These are phyloP conservation scores for Thyridium curvatum DNA, from an alignment of 2,329 filamentous ascomycete species.

Conservation along the genomic window DNA sequence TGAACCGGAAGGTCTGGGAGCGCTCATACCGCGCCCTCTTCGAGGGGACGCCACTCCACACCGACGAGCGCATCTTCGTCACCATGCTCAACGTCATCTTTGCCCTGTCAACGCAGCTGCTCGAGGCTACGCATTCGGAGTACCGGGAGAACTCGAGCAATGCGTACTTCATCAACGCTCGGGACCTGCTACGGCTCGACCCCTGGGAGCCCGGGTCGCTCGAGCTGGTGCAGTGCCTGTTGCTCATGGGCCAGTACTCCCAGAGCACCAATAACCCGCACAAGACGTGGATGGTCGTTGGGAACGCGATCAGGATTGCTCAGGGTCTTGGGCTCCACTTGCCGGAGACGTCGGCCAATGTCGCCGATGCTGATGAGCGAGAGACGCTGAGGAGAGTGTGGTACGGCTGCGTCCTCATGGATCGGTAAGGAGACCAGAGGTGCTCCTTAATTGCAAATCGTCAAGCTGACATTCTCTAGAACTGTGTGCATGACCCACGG, in stretches of 20 bases:
- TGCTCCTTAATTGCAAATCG: not conserved
- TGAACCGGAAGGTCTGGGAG: slow-evolving; percentile 29
- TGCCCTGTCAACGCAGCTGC: slow-evolving; percentile 35
- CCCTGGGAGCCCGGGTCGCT: slow-evolving; percentile 34
- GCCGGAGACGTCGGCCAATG: slow-evolving; percentile 24
- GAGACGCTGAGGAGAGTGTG: slow-evolving; percentile 23
- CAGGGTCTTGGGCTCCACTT: slow-evolving; percentile 39
- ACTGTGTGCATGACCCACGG: slow-evolving; percentile 25
- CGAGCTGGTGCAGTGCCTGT: slow-evolving; percentile 36
- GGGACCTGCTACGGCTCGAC: slow-evolving; percentile 32
- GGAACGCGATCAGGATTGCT: slow-evolving; percentile 37
- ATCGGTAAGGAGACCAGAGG: slow-evolving; percentile 18
- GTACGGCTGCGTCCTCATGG: slow-evolving; percentile 31
- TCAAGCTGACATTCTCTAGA: not conserved
- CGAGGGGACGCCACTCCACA: slow-evolving; percentile 24
- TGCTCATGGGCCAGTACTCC: slow-evolving; percentile 40
- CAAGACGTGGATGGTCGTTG: slow-evolving; percentile 43
- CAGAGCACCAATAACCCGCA: slow-evolving; percentile 40
- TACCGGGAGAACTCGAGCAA: slow-evolving; percentile 31
- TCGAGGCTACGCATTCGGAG: slow-evolving; percentile 30
- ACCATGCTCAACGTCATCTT: slow-evolving; percentile 39
- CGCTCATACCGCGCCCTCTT: slow-evolving; percentile 32
- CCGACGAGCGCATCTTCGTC: slow-evolving; percentile 34
- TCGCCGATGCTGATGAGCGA: slow-evolving; percentile 12
- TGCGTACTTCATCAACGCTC: slow-evolving; percentile 33